phyloP scores from a whole-genome alignment of 2,329 filamentous ascomycete genomes.

The Alternaria sp. region DNA sequence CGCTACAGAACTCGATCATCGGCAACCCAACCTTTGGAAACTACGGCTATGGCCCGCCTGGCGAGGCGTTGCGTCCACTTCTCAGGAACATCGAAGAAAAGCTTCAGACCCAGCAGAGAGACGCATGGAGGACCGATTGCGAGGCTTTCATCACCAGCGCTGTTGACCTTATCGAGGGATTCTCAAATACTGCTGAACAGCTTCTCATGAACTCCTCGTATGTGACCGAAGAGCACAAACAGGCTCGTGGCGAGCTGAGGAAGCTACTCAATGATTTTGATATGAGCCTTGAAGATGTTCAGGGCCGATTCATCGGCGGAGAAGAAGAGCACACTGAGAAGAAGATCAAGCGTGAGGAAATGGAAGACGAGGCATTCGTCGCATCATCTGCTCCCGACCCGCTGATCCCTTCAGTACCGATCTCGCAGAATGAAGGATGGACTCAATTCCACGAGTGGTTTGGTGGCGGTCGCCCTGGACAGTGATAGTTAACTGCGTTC shows the following conservation, averaged over 20 bases:
- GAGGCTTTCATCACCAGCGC: background rate
- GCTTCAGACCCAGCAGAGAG: background rate
- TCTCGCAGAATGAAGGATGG: background rate
- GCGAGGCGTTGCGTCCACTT: background rate
- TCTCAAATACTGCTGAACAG: background rate
- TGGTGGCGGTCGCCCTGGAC: background rate
- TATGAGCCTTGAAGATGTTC: background rate
- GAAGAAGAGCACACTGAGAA: background rate
- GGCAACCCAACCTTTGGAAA: background rate
- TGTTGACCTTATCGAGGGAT: background rate
- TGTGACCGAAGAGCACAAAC: background rate
- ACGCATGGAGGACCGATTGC: slow-evolving; percentile 2
- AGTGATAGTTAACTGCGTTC: background rate
- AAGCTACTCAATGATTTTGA: slow-evolving; percentile 3
- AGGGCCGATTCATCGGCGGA: background rate
- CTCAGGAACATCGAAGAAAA: background rate
- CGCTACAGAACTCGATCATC: background rate
- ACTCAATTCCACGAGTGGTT: background rate
- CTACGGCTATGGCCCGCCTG: background rate
- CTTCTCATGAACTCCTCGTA: slow-evolving; percentile 5
- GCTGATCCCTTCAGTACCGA: background rate
- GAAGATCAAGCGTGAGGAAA: background rate
- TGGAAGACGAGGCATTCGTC: background rate
- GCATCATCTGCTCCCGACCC: rapidly evolving
- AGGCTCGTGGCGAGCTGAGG: background rate